Base-by-base conservation (phyloP, 345 rosid genomes). In the Laguncularia racemosa region DNA sequence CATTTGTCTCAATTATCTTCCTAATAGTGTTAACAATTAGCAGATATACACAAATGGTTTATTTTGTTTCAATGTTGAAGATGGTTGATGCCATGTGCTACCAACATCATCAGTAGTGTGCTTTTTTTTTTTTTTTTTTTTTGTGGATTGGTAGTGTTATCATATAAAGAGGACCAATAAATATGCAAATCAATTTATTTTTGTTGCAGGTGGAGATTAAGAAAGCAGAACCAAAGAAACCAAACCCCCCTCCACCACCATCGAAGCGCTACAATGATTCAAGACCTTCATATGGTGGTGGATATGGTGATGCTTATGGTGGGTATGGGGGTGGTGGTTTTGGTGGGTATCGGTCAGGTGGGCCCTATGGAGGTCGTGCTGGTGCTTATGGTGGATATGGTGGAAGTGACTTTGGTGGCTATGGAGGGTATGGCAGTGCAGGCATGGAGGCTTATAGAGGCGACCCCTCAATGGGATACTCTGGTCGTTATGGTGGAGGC, bases 191-290 rank as follows among this genome's bases (percentile, higher is more conserved):
- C 49, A 45, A 45, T 16, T 15, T 26, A 20, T 17, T 20, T 56
- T 16, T 17, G 33, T 43, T 18, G 18, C 63, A 92, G 99, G 97
- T 93, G 65, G 99, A 93, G 78, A 82, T 93, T 64, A 93, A 93
- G 84, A 93, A 84, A 76, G 99, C 99, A 21, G 99, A 93, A 62
- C 99, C 99, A n/a, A 93, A 85, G 76, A 93, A 79, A 65, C 82
- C 95, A 12, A 92, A 89, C 69, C 76, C 86, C 0, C 88, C 85
- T 6, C 77, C 77, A 4, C 73, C 83, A n/a, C 74, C 86, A 1
- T 74, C 87, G 18, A 81, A 73, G 66, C 75, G 95, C 47, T 80
- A 73, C 33, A 66, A 66, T 66, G 85, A 82, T 57, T 79, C 88
- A 14, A 84, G 90, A 55, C 68, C 86, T 49, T 49, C 75, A 63